Percentiles rank a stretch among this genome's conserved stretches.
Conservation (phyloP, 2,329 filamentous ascomycete species). For the Sporothrix pseudoabietina region DNA sequence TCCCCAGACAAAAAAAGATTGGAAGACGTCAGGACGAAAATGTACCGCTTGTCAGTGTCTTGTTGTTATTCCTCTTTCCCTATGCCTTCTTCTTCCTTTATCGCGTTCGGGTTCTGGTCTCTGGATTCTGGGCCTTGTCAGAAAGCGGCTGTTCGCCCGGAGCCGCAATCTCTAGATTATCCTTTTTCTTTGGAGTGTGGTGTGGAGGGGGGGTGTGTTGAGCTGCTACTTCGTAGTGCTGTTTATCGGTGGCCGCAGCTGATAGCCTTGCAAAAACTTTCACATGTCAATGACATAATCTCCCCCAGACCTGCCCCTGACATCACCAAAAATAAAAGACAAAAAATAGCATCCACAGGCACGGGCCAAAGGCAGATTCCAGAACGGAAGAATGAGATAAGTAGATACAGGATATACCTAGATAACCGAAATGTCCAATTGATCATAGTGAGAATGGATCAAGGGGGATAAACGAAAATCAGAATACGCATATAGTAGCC, state of each 20-base stretch:
- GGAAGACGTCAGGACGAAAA: neutral
- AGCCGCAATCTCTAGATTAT: constrained; percentile 13
- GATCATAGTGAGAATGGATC: neutral
- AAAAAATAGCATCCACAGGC: constrained; percentile 7
- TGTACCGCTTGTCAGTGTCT: neutral
- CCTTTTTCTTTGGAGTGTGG: neutral
- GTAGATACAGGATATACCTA: neutral
- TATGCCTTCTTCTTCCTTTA: neutral
- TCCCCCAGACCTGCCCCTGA: neutral
- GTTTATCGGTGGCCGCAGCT: neutral
- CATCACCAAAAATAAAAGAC: neutral
- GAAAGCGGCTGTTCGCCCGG: neutral
- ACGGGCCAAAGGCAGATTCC: neutral
- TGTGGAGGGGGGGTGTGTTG: neutral
- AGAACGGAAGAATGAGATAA: neutral
- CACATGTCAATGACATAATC: constrained; percentile 28
- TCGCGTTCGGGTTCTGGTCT: neutral
- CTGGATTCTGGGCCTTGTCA: constrained; percentile 6
- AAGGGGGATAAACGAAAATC: neutral
- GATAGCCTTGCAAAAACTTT: constrained; percentile 8
- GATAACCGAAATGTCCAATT: neutral
- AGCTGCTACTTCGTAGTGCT: neutral
- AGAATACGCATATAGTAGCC: neutral
- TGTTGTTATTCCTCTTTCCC: neutral
- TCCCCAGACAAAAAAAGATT: neutral